Evolutionary conservation across 352 stramenopile species (phyloP), one percentile per base, ranked within the genome.

Genomic region (Aphanomyces cochlioides): DNA sequence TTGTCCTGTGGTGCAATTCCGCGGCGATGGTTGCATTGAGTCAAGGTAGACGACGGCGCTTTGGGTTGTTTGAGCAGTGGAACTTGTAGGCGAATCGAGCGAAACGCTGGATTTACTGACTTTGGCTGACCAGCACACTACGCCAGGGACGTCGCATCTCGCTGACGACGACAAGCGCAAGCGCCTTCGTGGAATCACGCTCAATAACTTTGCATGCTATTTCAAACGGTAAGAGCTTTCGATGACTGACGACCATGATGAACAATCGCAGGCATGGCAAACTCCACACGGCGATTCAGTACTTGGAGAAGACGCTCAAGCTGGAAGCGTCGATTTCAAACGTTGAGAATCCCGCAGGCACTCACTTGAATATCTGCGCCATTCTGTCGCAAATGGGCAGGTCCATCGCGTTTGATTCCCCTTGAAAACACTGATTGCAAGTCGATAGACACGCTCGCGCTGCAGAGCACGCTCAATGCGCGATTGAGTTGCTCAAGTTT

Each of bases 141-240:
- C 56, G 10, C 50, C 50, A 12, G 50, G 50, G 8, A 58, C 50
- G 36, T 58, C 17, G 8, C 50, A 58, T 36, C 36, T 58, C 17
- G 50, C 7, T 0, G 7, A 39, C 21, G 56, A 63, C 56, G 37
- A 13, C 4, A 34, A 39, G 13, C 56, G 56, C n/a, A 63, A 63
- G 4, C 72, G 68, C 8, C 75, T 90, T 6, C 79, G 79, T 7
- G 73, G 86, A 15, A 69, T 87, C 40, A 81, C 75, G 10, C 77
- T 90, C 72, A 90, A 90, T 67, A 90, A 90, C 71, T 75, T 90
- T 19, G 79, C 83, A 10, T 90, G 83, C 53, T 85, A 80, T 67
- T 67, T 81, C 56, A 84, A 83, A 47, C 74, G 84, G 48, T 63
- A 41, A 39, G 17, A 21, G 15, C 41, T 63, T 47, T 19, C 28